Percentiles rank a stretch among this genome's conserved stretches.
Evolutionary conservation across 1,284 basidiomycete species (phyloP).

Genomic region (Puccinia horiana): DNA sequence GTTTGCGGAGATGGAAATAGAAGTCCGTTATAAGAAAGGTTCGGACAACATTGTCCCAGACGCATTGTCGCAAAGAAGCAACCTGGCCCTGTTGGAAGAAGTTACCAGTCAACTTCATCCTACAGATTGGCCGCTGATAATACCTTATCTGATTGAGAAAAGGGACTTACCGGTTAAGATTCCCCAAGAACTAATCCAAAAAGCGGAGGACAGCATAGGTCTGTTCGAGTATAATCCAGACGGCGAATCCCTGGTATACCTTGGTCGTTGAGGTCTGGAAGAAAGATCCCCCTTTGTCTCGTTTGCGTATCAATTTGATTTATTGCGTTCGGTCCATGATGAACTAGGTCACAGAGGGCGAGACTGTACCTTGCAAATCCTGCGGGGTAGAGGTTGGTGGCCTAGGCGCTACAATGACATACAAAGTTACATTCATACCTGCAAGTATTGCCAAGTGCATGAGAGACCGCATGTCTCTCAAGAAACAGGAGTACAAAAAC

Average conservation of each 20-base stretch:
- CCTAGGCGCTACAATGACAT: too few relatives aligned
- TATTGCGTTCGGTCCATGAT: neutral
- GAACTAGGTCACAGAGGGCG: neutral
- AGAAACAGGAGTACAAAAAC: neutral
- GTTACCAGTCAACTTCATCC: neutral
- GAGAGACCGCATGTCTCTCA: neutral
- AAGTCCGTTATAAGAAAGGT: neutral
- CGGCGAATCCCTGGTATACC: neutral
- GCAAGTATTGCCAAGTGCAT: neutral
- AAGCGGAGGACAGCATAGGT: neutral
- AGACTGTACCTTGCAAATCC: too few relatives aligned
- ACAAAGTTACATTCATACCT: too few relatives aligned
- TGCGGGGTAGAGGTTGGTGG: too few relatives aligned
- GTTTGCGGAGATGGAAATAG: neutral
- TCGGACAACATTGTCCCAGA: slow-evolving; percentile 57
- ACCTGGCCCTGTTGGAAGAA: neutral
- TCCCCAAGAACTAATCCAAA: neutral
- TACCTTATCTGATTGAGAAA: neutral
- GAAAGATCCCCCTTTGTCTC: neutral
- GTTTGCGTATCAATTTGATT: neutral
- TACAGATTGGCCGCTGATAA: too few relatives aligned
- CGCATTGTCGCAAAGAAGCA: neutral
- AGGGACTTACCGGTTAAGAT: neutral
- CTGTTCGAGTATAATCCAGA: neutral
- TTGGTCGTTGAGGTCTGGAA: neutral